These are phyloP conservation scores for Naganishia kalamii DNA, from an alignment of 768 basidiomycete species.

Conservation along the genomic window DNA sequence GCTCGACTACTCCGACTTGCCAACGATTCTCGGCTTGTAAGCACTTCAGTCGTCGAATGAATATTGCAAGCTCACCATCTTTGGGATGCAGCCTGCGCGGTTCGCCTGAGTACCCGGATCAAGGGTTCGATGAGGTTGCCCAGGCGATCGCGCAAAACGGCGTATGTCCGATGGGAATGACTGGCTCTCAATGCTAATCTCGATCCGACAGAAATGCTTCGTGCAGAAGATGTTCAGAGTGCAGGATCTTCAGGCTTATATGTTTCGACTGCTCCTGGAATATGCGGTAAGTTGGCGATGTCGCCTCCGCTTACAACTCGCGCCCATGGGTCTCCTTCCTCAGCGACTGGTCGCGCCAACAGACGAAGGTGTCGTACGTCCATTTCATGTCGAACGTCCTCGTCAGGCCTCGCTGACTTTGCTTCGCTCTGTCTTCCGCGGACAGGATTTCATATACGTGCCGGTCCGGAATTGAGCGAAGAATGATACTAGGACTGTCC, in stretches of 20 bases:
- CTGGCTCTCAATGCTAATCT: not conserved
- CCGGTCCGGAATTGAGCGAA: too few relatives aligned
- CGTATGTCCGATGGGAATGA: conserved; percentile 28
- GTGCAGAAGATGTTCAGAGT: conserved; percentile 45
- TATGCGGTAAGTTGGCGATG: conserved; percentile 39
- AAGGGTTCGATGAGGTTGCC: conserved; percentile 47
- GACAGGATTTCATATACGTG: conserved; percentile 12
- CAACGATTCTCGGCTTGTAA: conserved; percentile 47
- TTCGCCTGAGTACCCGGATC: conserved; percentile 43
- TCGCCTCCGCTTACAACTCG: not conserved
- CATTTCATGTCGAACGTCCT: not conserved
- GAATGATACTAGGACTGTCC: too few relatives aligned
- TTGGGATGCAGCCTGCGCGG: conserved; percentile 45
- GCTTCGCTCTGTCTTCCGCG: too few relatives aligned
- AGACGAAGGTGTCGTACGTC: conserved; percentile 16
- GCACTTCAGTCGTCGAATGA: too few relatives aligned
- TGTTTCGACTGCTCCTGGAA: conserved; percentile 47
- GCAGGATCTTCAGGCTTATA: conserved; percentile 46
- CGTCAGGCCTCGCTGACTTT: too few relatives aligned
- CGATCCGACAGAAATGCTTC: conserved; percentile 31
- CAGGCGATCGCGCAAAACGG: conserved; percentile 46
- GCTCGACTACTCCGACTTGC: conserved; percentile 45
- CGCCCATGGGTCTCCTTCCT: not conserved
- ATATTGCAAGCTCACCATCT: too few relatives aligned
- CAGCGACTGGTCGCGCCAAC: conserved; percentile 18